Base-by-base conservation (phyloP, 2,329 filamentous ascomycete genomes). In the Cercospora sojina region DNA sequence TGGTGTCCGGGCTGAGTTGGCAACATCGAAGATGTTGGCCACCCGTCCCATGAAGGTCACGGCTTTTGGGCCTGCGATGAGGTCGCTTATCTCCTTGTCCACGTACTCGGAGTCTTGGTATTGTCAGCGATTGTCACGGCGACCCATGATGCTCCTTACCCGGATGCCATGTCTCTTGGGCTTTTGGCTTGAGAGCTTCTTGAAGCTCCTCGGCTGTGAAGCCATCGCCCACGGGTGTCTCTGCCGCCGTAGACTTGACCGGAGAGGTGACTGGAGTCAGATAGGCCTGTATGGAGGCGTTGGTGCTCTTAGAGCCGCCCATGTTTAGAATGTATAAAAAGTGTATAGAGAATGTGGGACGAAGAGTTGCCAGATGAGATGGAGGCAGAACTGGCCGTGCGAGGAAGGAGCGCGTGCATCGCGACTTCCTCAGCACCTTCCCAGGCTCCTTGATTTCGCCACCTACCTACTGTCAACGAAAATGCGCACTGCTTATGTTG, bases 11-110 rank as follows among this genome's bases (percentile, higher is more conserved):
- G 77, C 81, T 3, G 76, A 76, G 23, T 80, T 82, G 10, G 74
- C 71, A 6, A 80, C 76, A 31, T 84, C 79, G 57, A 77, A 83
- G 68, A 87, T 81, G 73, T 88, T 88, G 10, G 86, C 84, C 12
- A 89, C 74, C 29, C 87, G 79, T 1, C 87, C 87, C 38, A 79
- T 81, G 65, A 88, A 84, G 2, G 79, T 79, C 31, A 87, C 81
- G 59, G 82, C 78, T 32, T 77, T 77, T 0, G 83, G 83, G 0
- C 86, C 86, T 1, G 82, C 78, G 38, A 82, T 69, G 0, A 89
- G 77, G 4, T 81, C 74, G 6, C 76, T 79, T 32, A 88, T 85
- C 20, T 76, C 73, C 76, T 79, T 32, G 71, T 84, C 61, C 77
- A 79, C 69, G 79, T 84, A 75, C 72, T 84, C 65, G 77, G 77